Base-by-base conservation (phyloP, 176 grass and related monocot species). In the Melocanna baccifera region DNA sequence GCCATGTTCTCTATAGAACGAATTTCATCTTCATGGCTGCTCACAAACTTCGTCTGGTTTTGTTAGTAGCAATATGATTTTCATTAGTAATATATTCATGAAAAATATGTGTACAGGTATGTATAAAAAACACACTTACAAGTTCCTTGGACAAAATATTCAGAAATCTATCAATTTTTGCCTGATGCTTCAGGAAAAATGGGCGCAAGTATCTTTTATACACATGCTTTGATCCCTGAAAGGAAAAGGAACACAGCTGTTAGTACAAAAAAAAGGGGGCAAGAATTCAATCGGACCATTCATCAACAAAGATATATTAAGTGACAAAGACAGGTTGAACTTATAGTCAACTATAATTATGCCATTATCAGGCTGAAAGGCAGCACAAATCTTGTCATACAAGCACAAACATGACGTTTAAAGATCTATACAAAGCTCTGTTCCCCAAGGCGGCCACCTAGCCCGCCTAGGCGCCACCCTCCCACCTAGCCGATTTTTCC, bases 171-270 rank as follows among this genome's bases (percentile, higher is more conserved):
- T 99, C 93, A 41, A 99, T 80, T 92, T 81, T 94, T 76, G 80
- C 86, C 92, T 99, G 97, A 88, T 92, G 93, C 75, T 94, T 94
- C 74, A 81, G 70, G 63, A 99, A 88, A 86, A 96, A 94, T 9
- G 89, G 93, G 1, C 87, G 82, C 78, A 96, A n/a, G 82, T 99
- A 75, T 59, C 62, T 93, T 75, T 67, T 83, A 88, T 99, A 99
- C 43, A 96, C 48, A 76, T 96, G 81, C 86, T 95, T 96, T 88
- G 97, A 91, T 73, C 97, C 97, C 97, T 99, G 86, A 47, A 88
- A 73, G 55, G 81, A 59, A 79, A 79, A 18, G 34, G 45, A 83
- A 82, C 37, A 83, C 4, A 23, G 12, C 5, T 36, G 74, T 88
- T 73, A 69, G 70, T 42, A 67, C 2, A 72, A 86, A 22, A 55